A percentile compares a stretch with the other conserved stretches of the same genome.
Evolutionary conservation across 208 protist genomes (phyloP).

Genomic region (Trichomonas vaginalis): DNA sequence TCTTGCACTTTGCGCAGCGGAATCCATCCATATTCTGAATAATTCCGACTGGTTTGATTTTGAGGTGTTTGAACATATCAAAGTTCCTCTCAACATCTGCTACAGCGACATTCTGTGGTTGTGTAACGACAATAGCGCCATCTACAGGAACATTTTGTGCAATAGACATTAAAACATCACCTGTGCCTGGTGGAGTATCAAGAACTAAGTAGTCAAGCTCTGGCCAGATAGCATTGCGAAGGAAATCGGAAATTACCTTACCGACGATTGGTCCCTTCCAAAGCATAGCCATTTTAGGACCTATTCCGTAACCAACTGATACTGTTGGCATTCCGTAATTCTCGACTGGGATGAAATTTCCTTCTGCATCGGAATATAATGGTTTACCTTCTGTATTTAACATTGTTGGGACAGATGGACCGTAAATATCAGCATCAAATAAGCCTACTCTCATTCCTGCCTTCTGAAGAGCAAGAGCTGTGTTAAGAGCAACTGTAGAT

Average conservation of each 20-base stretch:
- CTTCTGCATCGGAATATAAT: not conserved
- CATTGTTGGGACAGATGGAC: slow-evolving; percentile 36
- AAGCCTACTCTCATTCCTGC: slow-evolving; percentile 28
- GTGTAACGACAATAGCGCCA: slow-evolving; percentile 32
- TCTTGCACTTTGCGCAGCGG: not conserved
- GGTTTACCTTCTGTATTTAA: slow-evolving; percentile 1
- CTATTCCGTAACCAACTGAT: slow-evolving; percentile 31
- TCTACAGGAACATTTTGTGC: slow-evolving; percentile 26
- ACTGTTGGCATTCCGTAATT: slow-evolving; percentile 26
- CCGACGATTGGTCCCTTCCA: slow-evolving; percentile 21
- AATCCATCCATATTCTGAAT: slow-evolving; percentile 23
- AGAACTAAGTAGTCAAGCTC: slow-evolving; percentile 43
- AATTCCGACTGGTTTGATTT: slow-evolving; percentile 15
- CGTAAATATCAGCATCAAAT: slow-evolving; percentile 37
- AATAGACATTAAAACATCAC: slow-evolving; percentile 39
- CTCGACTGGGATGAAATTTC: slow-evolving; percentile 18
- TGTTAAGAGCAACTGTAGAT: slow-evolving; percentile 35
- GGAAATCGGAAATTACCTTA: slow-evolving; percentile 21
- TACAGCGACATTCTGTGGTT: slow-evolving; percentile 30
- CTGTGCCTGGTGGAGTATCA: slow-evolving; percentile 44
- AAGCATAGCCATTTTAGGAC: not conserved
- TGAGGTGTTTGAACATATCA: slow-evolving; percentile 27
- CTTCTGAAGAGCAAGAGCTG: slow-evolving; percentile 22
- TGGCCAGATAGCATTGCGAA: slow-evolving; percentile 32
- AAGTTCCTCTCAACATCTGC: slow-evolving; percentile 38